Evolutionary conservation across 805 yeast species (phyloP), one percentile per base, ranked within the genome.

Genomic region (Myxozyma kluyveri): DNA sequence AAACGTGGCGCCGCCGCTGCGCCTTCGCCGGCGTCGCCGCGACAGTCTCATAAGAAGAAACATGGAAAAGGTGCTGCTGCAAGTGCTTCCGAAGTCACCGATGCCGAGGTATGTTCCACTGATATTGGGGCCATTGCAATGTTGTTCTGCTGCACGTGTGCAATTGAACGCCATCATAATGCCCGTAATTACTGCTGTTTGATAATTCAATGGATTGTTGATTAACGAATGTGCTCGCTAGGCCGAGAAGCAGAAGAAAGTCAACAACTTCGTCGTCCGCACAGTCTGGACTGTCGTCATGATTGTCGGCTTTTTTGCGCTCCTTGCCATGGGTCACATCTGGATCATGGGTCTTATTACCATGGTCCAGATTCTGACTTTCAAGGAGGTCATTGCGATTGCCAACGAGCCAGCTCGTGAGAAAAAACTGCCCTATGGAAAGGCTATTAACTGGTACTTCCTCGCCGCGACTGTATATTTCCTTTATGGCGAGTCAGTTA

Each of bases 241-340:
- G 61, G 72, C 71, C 57, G 84, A 80, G 57, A 67, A 64, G 37
- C 86, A 81, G 59, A 79, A 79, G 71, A 87, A 87, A 72, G 84
- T 83, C 61, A 90, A 83, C 70, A 85, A 90, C 39, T 89, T 93
- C 64, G 67, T 89, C 42, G 87, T 89, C 23, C 81, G 99, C 61
- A 84, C 98, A 2, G 74, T 86, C 43, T 93, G 98, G 98, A 86
- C 97, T 0, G 69, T 93, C 62, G 88, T 93, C 17, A 90, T 93
- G 97, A 84, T 93, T 54, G 69, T 75, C 17, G 81, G 81, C 4
- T 85, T 89, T 69, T 80, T 88, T 55, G 70, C 77, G 35, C 75
- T 86, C 23, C 72, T 90, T 43, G 82, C 86, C 26, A 79, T 90
- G 7, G 99, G 99, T 38, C 98, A 90, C 66, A 72, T 86, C 49